phyloP scores from a whole-genome alignment of 495 filamentous ascomycete genomes.

The Tetracladium marchalianum region DNA sequence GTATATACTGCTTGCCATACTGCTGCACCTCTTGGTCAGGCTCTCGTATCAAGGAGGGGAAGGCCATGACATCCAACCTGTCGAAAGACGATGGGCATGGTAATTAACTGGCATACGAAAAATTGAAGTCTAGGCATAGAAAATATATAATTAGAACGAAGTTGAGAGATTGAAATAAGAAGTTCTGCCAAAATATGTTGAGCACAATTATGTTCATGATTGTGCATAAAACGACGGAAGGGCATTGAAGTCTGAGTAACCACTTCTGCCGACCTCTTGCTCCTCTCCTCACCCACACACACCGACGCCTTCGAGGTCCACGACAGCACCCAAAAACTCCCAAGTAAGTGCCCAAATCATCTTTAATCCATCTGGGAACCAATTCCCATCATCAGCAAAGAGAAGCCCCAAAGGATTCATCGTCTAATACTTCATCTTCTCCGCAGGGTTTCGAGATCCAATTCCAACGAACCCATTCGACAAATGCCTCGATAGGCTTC shows the following conservation, averaged over 20 bases:
- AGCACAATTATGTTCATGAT: constrained; percentile 16
- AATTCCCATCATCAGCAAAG: constrained; percentile 1
- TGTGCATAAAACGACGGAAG: constrained; percentile 12
- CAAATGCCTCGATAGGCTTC: constrained; percentile 20
- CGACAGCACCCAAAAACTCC: constrained; percentile 9
- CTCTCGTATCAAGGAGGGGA: too few relatives aligned
- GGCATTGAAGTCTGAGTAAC: constrained; percentile 12
- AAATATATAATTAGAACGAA: constrained; percentile 3
- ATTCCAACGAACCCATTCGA: constrained; percentile 13
- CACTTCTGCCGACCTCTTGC: constrained; percentile 13
- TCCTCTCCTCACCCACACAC: constrained; percentile 14
- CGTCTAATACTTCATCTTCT: constrained; percentile 6
- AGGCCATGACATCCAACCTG: too few relatives aligned
- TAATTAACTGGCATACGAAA: not conserved
- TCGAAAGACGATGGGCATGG: too few relatives aligned
- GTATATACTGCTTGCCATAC: too few relatives aligned
- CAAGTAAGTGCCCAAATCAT: constrained; percentile 12
- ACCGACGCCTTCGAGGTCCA: constrained; percentile 9
- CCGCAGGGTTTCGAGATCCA: constrained; percentile 14
- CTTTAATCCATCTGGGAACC: not conserved
- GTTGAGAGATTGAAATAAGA: constrained; percentile 10
- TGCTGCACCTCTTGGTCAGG: too few relatives aligned
- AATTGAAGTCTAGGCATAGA: not conserved
- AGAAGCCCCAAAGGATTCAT: not conserved
- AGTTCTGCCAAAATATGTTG: constrained; percentile 9